These are phyloP conservation scores for Plasmopara muralis DNA, from an alignment of 352 stramenopile species.

Conservation along the genomic window DNA sequence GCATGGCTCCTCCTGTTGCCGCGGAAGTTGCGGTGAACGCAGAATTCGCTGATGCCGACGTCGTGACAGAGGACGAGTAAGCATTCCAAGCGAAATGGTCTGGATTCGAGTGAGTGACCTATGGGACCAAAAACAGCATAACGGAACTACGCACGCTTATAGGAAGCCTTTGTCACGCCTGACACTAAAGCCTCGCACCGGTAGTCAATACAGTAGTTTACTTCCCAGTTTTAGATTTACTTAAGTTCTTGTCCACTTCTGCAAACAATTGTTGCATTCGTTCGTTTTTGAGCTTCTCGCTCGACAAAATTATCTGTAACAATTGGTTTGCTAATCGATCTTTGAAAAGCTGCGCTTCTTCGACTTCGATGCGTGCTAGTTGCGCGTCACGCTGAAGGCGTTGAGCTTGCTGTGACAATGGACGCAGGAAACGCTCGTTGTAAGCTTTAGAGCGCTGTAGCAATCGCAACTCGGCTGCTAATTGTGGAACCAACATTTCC, in stretches of 20 bases:
- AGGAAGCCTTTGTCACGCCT: neutral
- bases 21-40: slow-evolving; percentile 30
- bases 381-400: slow-evolving; percentile 39
- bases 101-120: slow-evolving; percentile 6
- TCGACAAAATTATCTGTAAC: slow-evolving; percentile 59
- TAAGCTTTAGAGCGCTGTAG: slow-evolving; percentile 43
- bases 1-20: slow-evolving; percentile 33
- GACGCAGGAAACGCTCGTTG: slow-evolving; percentile 35
- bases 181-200: slow-evolving; percentile 18
- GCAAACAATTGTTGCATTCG: slow-evolving; percentile 74
- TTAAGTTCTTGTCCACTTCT: slow-evolving; percentile 25
- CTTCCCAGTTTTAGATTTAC: slow-evolving; percentile 19
- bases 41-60: slow-evolving; percentile 37
- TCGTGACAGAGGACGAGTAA: slow-evolving; percentile 40
- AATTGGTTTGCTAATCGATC: slow-evolving; percentile 70
- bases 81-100: slow-evolving; percentile 9
- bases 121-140: slow-evolving; percentile 12
- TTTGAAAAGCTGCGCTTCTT: slow-evolving; percentile 71
- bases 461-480: slow-evolving; percentile 39
- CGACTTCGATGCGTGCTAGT: slow-evolving; percentile 56
- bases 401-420: slow-evolving; percentile 29
- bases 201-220: slow-evolving; percentile 39
- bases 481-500: slow-evolving; percentile 54
- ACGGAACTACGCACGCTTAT: slow-evolving; percentile 24
- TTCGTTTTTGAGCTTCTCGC: slow-evolving; percentile 61